These are phyloP conservation scores for Fomitopsis pulvina DNA, from an alignment of 768 basidiomycete genomes.

Conservation along the genomic window DNA sequence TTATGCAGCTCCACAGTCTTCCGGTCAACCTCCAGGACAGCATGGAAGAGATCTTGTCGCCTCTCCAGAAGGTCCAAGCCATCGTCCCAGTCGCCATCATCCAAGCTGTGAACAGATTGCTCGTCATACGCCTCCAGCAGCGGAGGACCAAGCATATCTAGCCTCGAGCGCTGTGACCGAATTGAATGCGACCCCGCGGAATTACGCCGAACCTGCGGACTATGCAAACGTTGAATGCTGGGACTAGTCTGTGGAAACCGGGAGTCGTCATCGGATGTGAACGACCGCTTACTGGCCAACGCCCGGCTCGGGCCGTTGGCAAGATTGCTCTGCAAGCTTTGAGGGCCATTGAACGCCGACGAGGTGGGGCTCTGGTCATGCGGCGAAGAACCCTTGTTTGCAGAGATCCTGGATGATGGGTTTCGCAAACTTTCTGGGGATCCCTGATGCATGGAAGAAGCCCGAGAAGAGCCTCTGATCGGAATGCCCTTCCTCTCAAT, in stretches of 20 bases:
- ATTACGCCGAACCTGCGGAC: conserved; percentile 11
- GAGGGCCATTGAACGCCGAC: conserved; percentile 5
- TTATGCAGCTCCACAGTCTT: not conserved
- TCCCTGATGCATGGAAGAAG: conserved; percentile 6
- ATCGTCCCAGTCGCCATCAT: conserved; percentile 13
- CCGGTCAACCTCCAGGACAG: not conserved
- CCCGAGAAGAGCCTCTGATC: conserved; percentile 9
- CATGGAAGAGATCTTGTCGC: not conserved
- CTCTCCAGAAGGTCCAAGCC: conserved; percentile 7
- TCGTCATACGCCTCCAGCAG: conserved; percentile 17
- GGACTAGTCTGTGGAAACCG: conserved; percentile 6
- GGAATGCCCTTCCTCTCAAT: conserved; percentile 10
- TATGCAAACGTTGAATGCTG: not conserved
- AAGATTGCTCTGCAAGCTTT: not conserved
- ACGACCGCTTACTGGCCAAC: conserved; percentile 6
- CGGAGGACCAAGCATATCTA: conserved; percentile 10
- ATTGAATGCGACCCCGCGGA: conserved; percentile 20
- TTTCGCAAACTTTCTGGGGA: conserved; percentile 12
- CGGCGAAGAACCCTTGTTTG: conserved; percentile 9
- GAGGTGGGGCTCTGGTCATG: conserved; percentile 4
- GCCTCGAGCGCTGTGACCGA: conserved; percentile 15
- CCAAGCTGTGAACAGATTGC: conserved; percentile 10
- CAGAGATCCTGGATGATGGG: not conserved
- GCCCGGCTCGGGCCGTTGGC: not conserved
- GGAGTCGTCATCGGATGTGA: conserved; percentile 6